Base-by-base conservation (phyloP, 148 eudicot genomes). In the Chenopodium album region DNA sequence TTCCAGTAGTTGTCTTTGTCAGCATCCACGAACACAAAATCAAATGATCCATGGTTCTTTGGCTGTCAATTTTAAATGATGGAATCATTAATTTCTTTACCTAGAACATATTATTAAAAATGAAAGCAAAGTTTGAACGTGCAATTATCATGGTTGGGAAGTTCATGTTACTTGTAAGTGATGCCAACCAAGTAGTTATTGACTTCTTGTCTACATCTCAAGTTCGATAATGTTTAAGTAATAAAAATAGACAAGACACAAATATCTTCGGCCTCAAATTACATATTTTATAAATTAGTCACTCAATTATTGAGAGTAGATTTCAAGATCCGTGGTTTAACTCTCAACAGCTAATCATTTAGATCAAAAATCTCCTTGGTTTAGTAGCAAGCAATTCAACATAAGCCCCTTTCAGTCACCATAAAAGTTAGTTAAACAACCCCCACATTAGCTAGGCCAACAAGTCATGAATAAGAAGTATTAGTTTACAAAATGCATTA, bases 1-100 rank as follows among this genome's bases (percentile, higher is more conserved):
- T 91, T 91, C 82, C 87, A 71, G 84, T 91, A 92, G 85, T 92
- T 92, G 86, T 87, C 95, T 67, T 92, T 92, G 87, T 92, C 95
- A 44, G 93, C 95, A 44, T 92, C 95, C 79, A 92, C 95, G 41
- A 92, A 92, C 44, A 89, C 80, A 71, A 92, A 92, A 73, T 92
- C 95, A 44, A 80, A 85, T 34, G 89, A 76, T 28, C 95, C 95
- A 22, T 90, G 89, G 63, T 84, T 82, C 79, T 89, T 87, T 44
- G 82, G 87, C 95, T 92, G 89, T 59, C 80, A 78, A 50, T 69
- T 76, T 46, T 12, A 23, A 22, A 44, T 75, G 26, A 62, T 62
- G 26, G 13, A 62, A n/a, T 17, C 17, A 13, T 56, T 56, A 56
- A 22, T 62, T 62, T 22, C 7, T 20, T 12, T n/a, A 62, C 13